Percentiles rank a stretch among this genome's conserved stretches.
Evolutionary conservation across 140 eudicot species (phyloP).

Genomic region (Stevia rebaudiana): DNA sequence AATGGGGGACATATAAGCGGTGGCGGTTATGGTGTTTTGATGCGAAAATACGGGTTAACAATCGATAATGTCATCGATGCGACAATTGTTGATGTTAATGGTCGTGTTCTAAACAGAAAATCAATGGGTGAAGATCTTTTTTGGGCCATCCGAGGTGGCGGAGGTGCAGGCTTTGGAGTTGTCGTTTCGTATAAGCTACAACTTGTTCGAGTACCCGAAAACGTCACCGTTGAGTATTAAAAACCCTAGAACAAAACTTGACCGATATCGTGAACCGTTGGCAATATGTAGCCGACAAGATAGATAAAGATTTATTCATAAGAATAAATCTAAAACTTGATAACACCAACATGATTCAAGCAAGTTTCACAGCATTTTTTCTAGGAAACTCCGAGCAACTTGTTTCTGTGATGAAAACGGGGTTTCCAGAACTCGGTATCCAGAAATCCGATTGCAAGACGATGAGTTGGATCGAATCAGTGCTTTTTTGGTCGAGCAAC

Average conservation of each 20-base stretch:
- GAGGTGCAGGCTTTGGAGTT: conserved; percentile 30
- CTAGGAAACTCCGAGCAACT: conserved; percentile 17
- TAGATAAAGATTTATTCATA: conserved; percentile 22
- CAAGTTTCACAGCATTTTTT: conserved; percentile 6
- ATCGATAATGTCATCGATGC: conserved; percentile 23
- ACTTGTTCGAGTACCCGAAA: conserved; percentile 24
- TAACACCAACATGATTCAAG: neutral
- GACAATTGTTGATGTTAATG: conserved; percentile 15
- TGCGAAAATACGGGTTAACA: conserved; percentile 21
- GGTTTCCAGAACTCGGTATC: conserved; percentile 20
- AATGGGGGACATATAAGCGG: conserved; percentile 34
- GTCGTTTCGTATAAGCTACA: conserved; percentile 13
- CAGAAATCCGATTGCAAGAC: conserved; percentile 13
- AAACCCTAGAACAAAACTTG: conserved; percentile 19
- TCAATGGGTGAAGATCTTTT: conserved; percentile 30
- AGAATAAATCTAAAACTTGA: neutral
- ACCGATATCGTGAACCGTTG: neutral
- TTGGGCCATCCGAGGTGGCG: conserved; percentile 4
- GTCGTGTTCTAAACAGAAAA: conserved; percentile 10
- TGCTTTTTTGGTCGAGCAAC: conserved; percentile 8
- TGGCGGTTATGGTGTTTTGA: conserved; percentile 26
- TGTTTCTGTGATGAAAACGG: conserved; percentile 3
- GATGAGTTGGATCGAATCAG: conserved; percentile 30
- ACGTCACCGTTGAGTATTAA: conserved; percentile 4
- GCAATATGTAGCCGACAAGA: conserved; percentile 23